These are phyloP conservation scores for Cyberlindnera nakhonratchasimensis DNA, from an alignment of 805 yeast genomes.

Conservation along the genomic window DNA sequence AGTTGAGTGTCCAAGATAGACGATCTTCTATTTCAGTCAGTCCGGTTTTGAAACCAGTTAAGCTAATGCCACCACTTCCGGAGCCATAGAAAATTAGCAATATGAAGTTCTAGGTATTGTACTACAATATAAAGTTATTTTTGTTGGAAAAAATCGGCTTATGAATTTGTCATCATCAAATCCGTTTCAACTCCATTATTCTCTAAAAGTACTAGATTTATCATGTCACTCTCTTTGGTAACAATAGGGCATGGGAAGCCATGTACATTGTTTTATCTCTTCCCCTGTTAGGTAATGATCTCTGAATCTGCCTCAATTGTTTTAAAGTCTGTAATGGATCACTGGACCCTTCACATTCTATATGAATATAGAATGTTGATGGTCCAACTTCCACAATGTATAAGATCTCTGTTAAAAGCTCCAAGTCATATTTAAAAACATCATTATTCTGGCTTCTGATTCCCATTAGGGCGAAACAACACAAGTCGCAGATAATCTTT, in stretches of 20 bases:
- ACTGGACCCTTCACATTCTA: background rate
- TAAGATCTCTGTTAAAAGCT: background rate
- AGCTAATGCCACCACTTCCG: conserved; percentile 22
- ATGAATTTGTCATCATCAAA: too few relatives aligned
- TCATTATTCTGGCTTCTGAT: background rate
- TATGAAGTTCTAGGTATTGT: too few relatives aligned
- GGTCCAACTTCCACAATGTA: background rate
- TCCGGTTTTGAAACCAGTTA: conserved; percentile 3
- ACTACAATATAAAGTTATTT: too few relatives aligned
- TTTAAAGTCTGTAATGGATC: background rate
- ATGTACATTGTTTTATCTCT: background rate
- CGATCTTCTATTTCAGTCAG: background rate
- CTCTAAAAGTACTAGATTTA: too few relatives aligned
- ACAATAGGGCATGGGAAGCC: background rate
- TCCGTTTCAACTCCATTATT: too few relatives aligned
- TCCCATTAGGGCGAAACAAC: background rate
- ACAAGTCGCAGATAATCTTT: background rate
- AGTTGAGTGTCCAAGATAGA: background rate
- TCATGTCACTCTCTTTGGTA: background rate
- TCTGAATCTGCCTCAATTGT: background rate
- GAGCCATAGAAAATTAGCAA: background rate
- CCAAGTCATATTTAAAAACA: background rate
- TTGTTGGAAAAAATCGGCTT: too few relatives aligned
- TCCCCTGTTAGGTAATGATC: background rate
- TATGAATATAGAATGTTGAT: background rate